Evolutionary conservation across 345 rosid species (phyloP).

Genomic region (Eucalyptus marginata): DNA sequence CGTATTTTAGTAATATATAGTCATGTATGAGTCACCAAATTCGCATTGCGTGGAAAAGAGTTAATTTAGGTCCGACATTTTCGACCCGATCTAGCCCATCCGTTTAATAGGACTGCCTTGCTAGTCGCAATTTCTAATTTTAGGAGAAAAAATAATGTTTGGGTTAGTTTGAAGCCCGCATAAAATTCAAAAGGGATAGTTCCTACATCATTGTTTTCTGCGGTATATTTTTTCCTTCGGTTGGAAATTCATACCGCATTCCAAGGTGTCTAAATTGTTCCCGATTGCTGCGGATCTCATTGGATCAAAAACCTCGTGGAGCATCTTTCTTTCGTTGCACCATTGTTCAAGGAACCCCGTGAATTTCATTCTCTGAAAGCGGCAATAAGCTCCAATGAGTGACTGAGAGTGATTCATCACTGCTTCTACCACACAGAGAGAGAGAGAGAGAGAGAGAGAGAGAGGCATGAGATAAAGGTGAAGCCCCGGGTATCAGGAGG

Average conservation of each 20-base stretch:
- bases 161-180: not conserved
- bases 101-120: not conserved
- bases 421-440: not conserved
- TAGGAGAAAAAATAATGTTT: not conserved
- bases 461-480: not conserved
- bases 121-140: not conserved
- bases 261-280: not conserved
- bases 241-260: not conserved
- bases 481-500: not conserved
- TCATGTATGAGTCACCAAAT: too few relatives aligned
- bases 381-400: not conserved
- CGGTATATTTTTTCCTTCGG: too few relatives aligned
- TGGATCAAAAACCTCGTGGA: not conserved
- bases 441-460: not conserved
- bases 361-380: not conserved
- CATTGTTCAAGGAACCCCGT: not conserved
- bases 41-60: too few relatives aligned
- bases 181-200: not conserved
- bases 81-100: not conserved
- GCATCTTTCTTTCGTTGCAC: not conserved
- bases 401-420: not conserved
- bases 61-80: not conserved
- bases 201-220: not conserved
- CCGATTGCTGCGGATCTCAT: not conserved
- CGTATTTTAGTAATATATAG: too few relatives aligned